Base-by-base conservation (phyloP, 495 filamentous ascomycete species). In the Xylaria sp. region DNA sequence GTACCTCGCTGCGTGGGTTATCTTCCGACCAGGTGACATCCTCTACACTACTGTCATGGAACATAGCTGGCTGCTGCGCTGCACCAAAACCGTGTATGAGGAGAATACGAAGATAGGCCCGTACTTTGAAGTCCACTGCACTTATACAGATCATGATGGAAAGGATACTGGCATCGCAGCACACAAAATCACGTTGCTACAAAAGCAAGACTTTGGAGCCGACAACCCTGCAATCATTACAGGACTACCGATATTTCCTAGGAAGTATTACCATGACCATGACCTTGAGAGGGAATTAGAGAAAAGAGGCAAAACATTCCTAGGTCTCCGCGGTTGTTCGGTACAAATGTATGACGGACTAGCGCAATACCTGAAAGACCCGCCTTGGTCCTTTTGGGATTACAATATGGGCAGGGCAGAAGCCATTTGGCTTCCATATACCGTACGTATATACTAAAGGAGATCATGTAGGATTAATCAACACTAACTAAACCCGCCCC, bases 261-360 rank as follows among this genome's bases (percentile, higher is more conserved):
- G 64, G 29, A 67, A 37, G 19, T 67, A 53, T n/a, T 8, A 26
- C n/a, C 31, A 40, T 2, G 19, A 14, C 17, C 46, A 55, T 41
- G 17, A 12, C 17, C 44, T 67, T 5, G 48, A 55, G 48, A 19
- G 33, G 9, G 11, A 31, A 3, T 67, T 31, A 37, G 31, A 53
- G 33, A 41, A 29, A 12, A 52, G 64, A 26, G 64, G 64, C 19
- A 46, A 55, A 37, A 35, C 2, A 26, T 52, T 35, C 12, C 63
- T 67, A 1, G 46, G 26, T 35, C 46, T 53, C 61, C n/a, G 68
- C 61, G 35, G 72, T 66, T 19, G 71, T 75, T 61, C 73, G 35
- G 44, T 61, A 74, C 46, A 80, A 72, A 67, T 37, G 61, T 80
- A 80, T 61, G 76, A 80, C 41, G 78, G 79, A 17, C 67, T 76